Evolutionary conservation across 208 protist species (phyloP), one percentile per base, ranked within the genome.

Genomic region (Blastocrithidia nonstop): DNA sequence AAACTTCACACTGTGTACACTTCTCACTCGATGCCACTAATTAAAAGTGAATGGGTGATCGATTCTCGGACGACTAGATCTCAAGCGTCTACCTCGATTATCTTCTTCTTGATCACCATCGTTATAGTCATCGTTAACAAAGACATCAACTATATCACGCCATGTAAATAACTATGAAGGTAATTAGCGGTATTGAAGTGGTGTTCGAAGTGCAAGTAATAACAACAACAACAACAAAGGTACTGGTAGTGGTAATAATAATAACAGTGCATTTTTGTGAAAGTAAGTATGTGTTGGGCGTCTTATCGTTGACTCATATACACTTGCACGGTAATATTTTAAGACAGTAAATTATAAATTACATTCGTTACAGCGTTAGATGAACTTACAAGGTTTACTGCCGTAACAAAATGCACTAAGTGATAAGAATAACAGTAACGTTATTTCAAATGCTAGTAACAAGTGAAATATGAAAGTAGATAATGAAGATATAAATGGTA

Each of bases 1-100:
- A n/a, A 77, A 77, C 6, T 98, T 94, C 50, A 96, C 96, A n/a
- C 57, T 99, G 0, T 92, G 97, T 48, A 81, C 97, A 16, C 62
- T 99, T 4, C 71, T 99, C 17, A 92, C 96, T 22, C 76, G 96
- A 22, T 94, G 90, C 57, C 63, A 95, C 35, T 79, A 86, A 25
- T 53, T 85, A 23, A 88, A 85, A 33, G 71, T 97, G 4, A 41
- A 50, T 7, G 35, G 68, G 3, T 99, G 95, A 95, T 95, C 85
- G 11, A 90, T 70, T 21, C 40, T 96, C 28, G 89, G 91, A 20
- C 60, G 88, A 6, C 63, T 96, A 9, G 67, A 91, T 45, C 63
- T 93, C 40, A 84, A 68, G 26, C 61, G 66, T 20, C 57, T 93
- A 37, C 88, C 88, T 2, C 74, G 83, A 21, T n/a, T n/a, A n/a